phyloP scores from a whole-genome alignment of 2,329 filamentous ascomycete species.

The Fusarium nygamai region DNA sequence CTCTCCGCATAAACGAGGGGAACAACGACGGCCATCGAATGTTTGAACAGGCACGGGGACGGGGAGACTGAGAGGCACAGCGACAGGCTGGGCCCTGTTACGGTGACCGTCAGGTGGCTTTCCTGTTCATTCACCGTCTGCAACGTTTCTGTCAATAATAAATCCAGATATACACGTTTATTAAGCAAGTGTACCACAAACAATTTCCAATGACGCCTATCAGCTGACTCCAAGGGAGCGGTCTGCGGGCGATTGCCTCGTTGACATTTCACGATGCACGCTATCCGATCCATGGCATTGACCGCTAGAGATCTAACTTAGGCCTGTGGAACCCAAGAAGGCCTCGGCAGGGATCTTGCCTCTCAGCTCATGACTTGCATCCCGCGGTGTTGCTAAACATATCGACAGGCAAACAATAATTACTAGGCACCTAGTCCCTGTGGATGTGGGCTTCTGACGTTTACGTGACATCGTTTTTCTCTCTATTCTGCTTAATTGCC shows the following conservation, averaged over 20 bases:
- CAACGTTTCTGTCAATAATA: slow-evolving; percentile 16
- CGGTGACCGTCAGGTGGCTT: slow-evolving; percentile 1
- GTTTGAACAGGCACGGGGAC: neutral
- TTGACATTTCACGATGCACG: slow-evolving; percentile 6
- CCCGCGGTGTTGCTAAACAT: slow-evolving; percentile 37
- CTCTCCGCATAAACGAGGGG: slow-evolving; percentile 34
- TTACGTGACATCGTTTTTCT: slow-evolving; percentile 12
- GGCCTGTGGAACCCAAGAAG: slow-evolving; percentile 6
- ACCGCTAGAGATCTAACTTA: slow-evolving; percentile 20
- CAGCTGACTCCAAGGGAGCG: slow-evolving; percentile 21
- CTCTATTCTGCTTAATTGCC: neutral
- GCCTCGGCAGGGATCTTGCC: slow-evolving; percentile 31
- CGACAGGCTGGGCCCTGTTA: neutral
- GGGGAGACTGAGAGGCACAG: neutral
- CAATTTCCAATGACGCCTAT: neutral
- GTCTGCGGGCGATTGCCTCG: slow-evolving; percentile 31
- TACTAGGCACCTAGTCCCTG: neutral
- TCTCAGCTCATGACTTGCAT: slow-evolving; percentile 31
- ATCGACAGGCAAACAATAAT: neutral
- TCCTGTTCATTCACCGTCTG: neutral
- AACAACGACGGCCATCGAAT: slow-evolving; percentile 19
- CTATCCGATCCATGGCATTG: slow-evolving; percentile 26
- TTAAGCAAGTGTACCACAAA: neutral
- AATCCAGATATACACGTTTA: neutral
- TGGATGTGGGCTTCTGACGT: slow-evolving; percentile 1